Base-by-base conservation (phyloP, 148 eudicot genomes). In the Selenicereus undatus region DNA sequence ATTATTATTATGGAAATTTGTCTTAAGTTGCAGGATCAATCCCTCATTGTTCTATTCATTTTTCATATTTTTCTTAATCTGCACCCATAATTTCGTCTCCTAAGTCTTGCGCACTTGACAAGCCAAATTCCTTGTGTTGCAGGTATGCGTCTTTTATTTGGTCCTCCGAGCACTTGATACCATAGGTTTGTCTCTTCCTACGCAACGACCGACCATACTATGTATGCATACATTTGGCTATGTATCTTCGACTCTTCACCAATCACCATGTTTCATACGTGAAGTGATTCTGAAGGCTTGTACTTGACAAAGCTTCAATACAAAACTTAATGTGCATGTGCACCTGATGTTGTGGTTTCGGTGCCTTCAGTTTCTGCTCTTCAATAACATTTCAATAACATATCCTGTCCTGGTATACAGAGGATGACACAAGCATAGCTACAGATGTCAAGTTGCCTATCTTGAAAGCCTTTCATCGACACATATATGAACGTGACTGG, bases 131-230 rank as follows among this genome's bases (percentile, higher is more conserved):
- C 12, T 81, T 54, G 73, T 72, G 21, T 81, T 83, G 81, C 94
- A 95, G 99, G 89, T 95, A 26, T 95, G 99, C 88, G 88, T 95
- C 79, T 95, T 93, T 83, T 95, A 95, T 84, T 82, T 95, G 90
- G 97, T 95, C 75, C 97, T 95, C 77, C 91, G 99, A 82, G 99
- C 97, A 82, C 97, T 95, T 64, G 99, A 95, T 89, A 95, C 99
- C 80, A 94, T 95, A 82, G 99, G 99, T 95, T 87, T 78, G 93
- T 77, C 78, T 71, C 81, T 81, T 77, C 56, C 51, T 69, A 60
- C 81, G 78, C n/a, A 22, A 51, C 39, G 39, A 36, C 39, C 2
- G 39, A 2, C n/a, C n/a, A n/a, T n/a, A n/a, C n/a, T n/a, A n/a
- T n/a, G n/a, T n/a, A n/a, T 36, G 39, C 39, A 36, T 36, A 36